Evolutionary conservation across 2,329 filamentous ascomycete genomes (phyloP).

Genomic region (Alternaria gaisen): DNA sequence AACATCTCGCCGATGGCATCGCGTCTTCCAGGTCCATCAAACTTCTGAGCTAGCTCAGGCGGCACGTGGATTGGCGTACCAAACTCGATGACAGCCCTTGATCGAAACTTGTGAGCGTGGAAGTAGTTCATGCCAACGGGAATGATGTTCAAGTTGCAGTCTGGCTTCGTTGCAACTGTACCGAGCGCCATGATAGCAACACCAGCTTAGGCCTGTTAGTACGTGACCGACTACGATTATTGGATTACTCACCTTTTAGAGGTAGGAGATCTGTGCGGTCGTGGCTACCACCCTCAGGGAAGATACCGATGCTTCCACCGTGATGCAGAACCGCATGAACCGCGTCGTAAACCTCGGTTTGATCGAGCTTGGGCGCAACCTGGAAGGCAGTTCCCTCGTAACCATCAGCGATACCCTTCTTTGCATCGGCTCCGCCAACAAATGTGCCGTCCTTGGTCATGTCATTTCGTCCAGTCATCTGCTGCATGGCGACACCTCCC

Average conservation of each 20-base stretch:
- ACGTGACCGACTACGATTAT: background rate
- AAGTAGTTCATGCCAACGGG: conserved; percentile 99
- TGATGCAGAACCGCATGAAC: conserved; percentile 84
- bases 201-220: conserved; percentile 67
- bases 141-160: conserved; percentile 92
- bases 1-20: conserved; percentile 87
- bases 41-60: conserved; percentile 81
- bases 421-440: conserved; percentile 61
- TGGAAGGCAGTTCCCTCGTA: conserved; percentile 86
- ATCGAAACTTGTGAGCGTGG: conserved; percentile 97
- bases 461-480: conserved; percentile 83
- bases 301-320: conserved; percentile 93
- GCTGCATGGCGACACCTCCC: conserved; percentile 75
- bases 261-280: conserved; percentile 91
- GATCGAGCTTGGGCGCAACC: conserved; percentile 90
- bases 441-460: conserved; percentile 73
- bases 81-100: conserved; percentile 94
- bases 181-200: conserved; percentile 98
- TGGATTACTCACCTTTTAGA: conserved; percentile 65
- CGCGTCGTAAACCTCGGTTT: conserved; percentile 90
- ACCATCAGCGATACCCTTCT: conserved; percentile 61
- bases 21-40: conserved; percentile 74
- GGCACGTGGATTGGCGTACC: conserved; percentile 88
- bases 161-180: conserved; percentile 81
- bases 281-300: conserved; percentile 95